Evolutionary conservation across 257 asterid species (phyloP).

Genomic region (Salvia splendens): DNA sequence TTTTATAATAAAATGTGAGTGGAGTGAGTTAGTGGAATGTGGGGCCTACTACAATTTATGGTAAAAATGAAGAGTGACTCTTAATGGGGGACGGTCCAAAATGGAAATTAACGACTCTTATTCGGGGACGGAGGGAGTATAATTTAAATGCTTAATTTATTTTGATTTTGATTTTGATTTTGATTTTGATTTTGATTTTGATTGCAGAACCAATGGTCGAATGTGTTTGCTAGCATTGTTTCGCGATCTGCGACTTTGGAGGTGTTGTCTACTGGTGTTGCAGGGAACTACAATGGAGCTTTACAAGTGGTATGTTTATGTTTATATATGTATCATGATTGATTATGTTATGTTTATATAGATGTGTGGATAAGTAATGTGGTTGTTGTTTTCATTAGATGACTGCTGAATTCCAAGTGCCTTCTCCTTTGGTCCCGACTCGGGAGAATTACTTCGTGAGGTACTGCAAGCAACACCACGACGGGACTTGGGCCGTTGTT

Average conservation of each 20-base stretch:
- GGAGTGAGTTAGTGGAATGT: too few species aligned
- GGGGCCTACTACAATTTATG: too few species aligned
- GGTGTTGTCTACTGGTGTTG: constrained; percentile 86
- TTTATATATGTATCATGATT: neutral
- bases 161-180: neutral
- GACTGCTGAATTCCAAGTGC: constrained; percentile 86
- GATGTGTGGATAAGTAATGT: neutral
- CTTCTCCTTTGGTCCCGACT: constrained; percentile 76
- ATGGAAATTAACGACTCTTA: too few species aligned
- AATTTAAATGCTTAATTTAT: too few species aligned
- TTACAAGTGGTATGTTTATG: constrained; percentile 60
- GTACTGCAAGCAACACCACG: constrained; percentile 74
- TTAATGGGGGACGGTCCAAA: too few species aligned
- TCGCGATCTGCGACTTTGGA: constrained; percentile 81
- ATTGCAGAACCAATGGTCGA: constrained; percentile 84
- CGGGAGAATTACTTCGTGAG: constrained; percentile 73
- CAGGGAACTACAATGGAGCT: constrained; percentile 87
- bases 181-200: neutral
- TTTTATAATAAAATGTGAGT: too few species aligned
- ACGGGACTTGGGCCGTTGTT: constrained; percentile 79
- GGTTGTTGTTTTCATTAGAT: constrained; percentile 39
- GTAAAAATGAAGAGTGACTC: too few species aligned
- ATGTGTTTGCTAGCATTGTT: constrained; percentile 76
- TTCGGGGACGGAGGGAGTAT: too few species aligned
- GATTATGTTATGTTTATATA: neutral